phyloP scores from a whole-genome alignment of 2,329 filamentous ascomycete genomes.

The Diaporthe sp. region DNA sequence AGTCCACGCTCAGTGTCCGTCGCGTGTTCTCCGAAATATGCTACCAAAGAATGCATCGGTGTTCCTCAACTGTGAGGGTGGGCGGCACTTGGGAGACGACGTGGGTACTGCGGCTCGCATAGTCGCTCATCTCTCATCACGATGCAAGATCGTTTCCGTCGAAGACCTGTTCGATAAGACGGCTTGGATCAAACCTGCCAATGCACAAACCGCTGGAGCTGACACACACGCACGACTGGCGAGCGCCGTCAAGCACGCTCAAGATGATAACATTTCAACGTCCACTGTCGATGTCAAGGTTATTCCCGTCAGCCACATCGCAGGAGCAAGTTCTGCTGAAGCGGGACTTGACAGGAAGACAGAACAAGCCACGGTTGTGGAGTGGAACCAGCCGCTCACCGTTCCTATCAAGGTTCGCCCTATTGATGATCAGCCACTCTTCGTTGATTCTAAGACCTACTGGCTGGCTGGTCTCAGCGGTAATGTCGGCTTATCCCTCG shows the following conservation, averaged over 20 bases:
- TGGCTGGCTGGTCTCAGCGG: constrained; percentile 46
- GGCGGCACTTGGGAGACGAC: neutral
- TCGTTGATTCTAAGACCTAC: constrained; percentile 44
- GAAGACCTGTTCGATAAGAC: neutral
- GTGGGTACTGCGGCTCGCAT: neutral
- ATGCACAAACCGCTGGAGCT: no score
- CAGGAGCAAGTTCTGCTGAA: neutral
- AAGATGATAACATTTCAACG: neutral
- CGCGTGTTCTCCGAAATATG: neutral
- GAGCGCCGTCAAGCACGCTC: neutral
- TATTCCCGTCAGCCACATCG: neutral
- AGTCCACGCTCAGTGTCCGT: neutral
- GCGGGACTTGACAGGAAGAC: neutral
- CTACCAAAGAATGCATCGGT: neutral
- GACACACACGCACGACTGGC: neutral
- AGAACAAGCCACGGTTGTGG: neutral
- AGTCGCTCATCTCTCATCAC: neutral
- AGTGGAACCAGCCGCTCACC: neutral
- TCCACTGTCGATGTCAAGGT: neutral
- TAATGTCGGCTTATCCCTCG: constrained; percentile 49
- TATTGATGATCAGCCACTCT: neutral
- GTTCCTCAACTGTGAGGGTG: neutral
- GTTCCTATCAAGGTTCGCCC: neutral
- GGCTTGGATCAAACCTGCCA: neutral
- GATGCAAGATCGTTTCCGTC: neutral